Evolutionary conservation across 1,284 basidiomycete genomes (phyloP), one percentile per base, ranked within the genome.

Genomic region (Lignosus rhinocerotis): DNA sequence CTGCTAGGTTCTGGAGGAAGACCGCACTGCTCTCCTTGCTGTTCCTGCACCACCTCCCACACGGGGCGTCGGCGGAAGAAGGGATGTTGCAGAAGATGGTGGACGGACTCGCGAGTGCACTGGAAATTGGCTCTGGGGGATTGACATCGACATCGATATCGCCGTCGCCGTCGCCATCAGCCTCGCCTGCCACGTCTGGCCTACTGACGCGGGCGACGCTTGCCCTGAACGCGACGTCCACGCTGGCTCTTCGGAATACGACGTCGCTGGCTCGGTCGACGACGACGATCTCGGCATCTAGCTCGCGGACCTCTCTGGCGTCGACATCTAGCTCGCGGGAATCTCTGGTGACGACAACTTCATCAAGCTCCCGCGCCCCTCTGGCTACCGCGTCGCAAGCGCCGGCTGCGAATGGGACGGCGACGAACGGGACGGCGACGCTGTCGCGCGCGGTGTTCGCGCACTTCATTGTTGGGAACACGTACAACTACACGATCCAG

Each of bases 401-500:
- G 17, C 3, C n/a, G 5, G 36, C 19, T 32, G 39, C 30, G 31
- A 47, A 34, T 2, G 19, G 16, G 12, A 32, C 53, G 31, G 21
- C 48, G 10, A 16, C 32, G 5, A 9, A 30, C 5, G 32, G 36
- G 19, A 36, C 43, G 17, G 25, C 36, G 41, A 42, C 46, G 16
- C 36, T 49, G 33, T 33, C 53, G 11, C 60, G 48, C 2, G 53
- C 57, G 30, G 70, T 69, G n/a, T 68, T 71, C 42, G 70, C 70
- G 11, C 69, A 72, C 46, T 61, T 66, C 46, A 76, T 81, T 17
- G 76, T 81, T 7, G 78, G 78, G 10, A 77, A 76, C 60, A 73
- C 75, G 8, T 74, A 72, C 61, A 71, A 71, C n/a, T 79, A 78
- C 61, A 71, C 68, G 1, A 31, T 60, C 4, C 56, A 65, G 21